Evolutionary conservation across 1,139 yeast species (phyloP), one percentile per base, ranked within the genome.

Genomic region (Magnusiomyces paraingens): DNA sequence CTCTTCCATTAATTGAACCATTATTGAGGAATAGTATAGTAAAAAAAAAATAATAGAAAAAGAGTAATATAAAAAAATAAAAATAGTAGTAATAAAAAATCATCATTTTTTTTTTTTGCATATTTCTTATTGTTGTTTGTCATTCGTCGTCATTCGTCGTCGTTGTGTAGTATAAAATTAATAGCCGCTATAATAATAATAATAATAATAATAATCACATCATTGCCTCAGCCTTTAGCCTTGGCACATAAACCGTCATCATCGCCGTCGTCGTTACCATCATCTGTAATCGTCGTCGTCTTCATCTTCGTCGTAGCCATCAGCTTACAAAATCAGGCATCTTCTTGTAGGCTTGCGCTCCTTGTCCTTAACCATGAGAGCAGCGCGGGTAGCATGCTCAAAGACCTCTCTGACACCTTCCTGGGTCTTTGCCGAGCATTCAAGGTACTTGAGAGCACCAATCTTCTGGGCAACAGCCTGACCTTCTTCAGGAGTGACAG

Each of bases 381-480:
- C 86, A 56, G 91, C 93, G 73, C 96, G 83, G 50, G 96, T 90
- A 50, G 97, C 97, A 63, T 93, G 86, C 65, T 88, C 83, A 68
- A 91, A 90, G 21, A 89, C 89, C 53, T 84, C 82, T 57, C 78
- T 78, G 41, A 90, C 85, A 63, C 91, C 91, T 64, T 81, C 81
- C 78, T 86, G 86, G 51, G 82, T 77, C 66, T 86, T 87, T 29
- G 96, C 94, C 11, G 95, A 86, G 69, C 96, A 89, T 69, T 85
- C 87, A 54, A 89, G 74, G 71, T 89, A 93, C 51, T 84, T 86
- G 52, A 83, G 76, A 3, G 96, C 96, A 53, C 89, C 90, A 62
- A 88, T 82, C 63, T 82, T 83, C 53, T 79, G 75, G 11, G 96
- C 94, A 60, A 89, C 95, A 53, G 84, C 81, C 71, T 86, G 86